Conservation (phyloP, 306 rosid species). For the Acacia melanoxylon region DNA sequence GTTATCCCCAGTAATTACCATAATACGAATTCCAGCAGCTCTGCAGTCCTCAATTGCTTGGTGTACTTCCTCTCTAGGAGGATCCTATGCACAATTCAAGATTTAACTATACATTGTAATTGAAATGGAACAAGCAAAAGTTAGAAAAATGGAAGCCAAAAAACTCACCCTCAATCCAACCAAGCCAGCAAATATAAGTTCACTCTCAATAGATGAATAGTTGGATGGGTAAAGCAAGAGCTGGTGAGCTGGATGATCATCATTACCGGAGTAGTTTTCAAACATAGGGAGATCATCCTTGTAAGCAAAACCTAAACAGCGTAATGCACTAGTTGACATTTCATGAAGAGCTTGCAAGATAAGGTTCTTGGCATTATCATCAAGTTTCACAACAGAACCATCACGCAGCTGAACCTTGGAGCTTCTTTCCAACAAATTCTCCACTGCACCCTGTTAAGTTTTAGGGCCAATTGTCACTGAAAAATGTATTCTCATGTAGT, state of each 20-base stretch:
- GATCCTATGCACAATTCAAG: conserved; percentile 58
- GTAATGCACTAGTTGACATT: conserved; percentile 88
- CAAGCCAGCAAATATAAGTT: conserved; percentile 80
- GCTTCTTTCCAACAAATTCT: conserved; percentile 82
- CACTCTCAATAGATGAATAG: conserved; percentile 77
- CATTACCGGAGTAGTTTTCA: conserved; percentile 60
- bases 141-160: conserved; percentile 15
- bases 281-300: conserved; percentile 66
- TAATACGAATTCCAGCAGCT: conserved; percentile 94
- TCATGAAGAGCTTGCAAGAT: conserved; percentile 69
- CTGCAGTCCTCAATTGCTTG: conserved; percentile 88
- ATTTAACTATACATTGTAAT: conserved; percentile 22
- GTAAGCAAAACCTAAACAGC: conserved; percentile 96
- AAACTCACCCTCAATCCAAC: conserved; percentile 87
- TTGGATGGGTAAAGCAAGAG: conserved; percentile 82
- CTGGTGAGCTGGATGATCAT: conserved; percentile 89
- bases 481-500: not conserved
- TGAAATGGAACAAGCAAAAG: conserved; percentile 7
- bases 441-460: conserved; percentile 83
- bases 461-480: conserved; percentile 26
- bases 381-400: conserved; percentile 65
- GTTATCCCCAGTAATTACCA: conserved; percentile 94
- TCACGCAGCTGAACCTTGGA: conserved; percentile 68
- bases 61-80: conserved; percentile 86
- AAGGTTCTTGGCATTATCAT: conserved; percentile 51